These are phyloP conservation scores for Saturnispora serradocipensis DNA, from an alignment of 805 yeast genomes.

Conservation along the genomic window DNA sequence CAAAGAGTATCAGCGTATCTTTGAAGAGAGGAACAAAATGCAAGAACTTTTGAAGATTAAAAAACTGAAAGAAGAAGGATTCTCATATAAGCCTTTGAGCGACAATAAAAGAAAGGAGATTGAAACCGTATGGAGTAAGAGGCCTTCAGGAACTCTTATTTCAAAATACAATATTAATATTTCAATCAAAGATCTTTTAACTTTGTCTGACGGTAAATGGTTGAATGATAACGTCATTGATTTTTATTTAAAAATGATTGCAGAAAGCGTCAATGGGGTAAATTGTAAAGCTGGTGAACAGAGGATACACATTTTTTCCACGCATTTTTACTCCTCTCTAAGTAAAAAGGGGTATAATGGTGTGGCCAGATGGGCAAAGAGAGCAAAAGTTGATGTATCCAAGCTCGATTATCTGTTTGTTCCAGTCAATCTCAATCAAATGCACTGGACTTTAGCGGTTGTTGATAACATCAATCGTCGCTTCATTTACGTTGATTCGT, in stretches of 20 bases:
- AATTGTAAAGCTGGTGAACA: constrained; percentile 27
- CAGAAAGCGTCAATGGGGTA: constrained; percentile 21
- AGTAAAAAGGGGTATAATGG: constrained; percentile 65
- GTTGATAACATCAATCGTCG: constrained; percentile 52
- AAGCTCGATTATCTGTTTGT: constrained; percentile 59
- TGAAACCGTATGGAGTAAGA: constrained; percentile 26
- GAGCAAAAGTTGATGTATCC: constrained; percentile 59
- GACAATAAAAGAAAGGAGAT: constrained; percentile 28
- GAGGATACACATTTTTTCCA: constrained; percentile 63
- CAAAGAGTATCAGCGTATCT: constrained; percentile 35
- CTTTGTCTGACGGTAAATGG: constrained; percentile 70
- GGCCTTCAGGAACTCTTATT: constrained; percentile 24
- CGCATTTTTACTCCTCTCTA: constrained; percentile 77
- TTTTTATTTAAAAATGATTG: constrained; percentile 53
- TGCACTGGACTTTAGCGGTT: constrained; percentile 90
- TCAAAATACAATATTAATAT: constrained; percentile 48
- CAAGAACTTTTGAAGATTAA: constrained; percentile 28
- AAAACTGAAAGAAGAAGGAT: constrained; percentile 28
- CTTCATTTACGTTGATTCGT: constrained; percentile 72
- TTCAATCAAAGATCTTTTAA: constrained; percentile 54
- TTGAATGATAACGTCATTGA: constrained; percentile 88
- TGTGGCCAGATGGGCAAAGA: constrained; percentile 78
- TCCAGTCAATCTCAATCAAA: constrained; percentile 75
- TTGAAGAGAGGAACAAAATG: constrained; percentile 33
- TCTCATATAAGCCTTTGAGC: constrained; percentile 25